phyloP scores from a whole-genome alignment of 176 grass and related monocot genomes.

The Alopecurus myosuroides region DNA sequence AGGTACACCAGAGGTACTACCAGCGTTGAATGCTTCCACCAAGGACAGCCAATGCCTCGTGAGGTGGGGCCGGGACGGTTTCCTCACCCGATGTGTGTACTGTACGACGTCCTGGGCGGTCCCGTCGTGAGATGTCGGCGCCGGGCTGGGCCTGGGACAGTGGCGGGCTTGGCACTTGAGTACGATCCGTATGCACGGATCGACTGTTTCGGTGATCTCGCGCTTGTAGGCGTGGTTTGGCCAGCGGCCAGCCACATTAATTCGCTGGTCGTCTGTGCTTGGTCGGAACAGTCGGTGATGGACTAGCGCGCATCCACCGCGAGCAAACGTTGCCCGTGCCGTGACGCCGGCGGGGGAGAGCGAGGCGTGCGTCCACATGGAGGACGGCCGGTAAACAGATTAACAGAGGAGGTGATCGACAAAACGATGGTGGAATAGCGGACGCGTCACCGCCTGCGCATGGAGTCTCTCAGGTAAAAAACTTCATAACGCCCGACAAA shows the following conservation, averaged over 20 bases:
- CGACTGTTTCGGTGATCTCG: not conserved
- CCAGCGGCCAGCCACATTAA: not conserved
- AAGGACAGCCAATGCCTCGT: not conserved
- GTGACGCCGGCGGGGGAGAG: not conserved
- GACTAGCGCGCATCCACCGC: not conserved
- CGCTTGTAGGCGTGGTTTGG: not conserved
- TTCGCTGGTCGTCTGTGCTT: not conserved
- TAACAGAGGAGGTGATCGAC: not conserved
- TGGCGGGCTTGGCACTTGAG: not conserved
- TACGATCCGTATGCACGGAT: not conserved
- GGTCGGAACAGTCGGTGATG: not conserved
- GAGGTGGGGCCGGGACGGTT: not conserved
- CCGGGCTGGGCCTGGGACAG: not conserved
- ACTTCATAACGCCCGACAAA: too few relatives aligned
- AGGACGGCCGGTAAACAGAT: not conserved
- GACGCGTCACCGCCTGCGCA: too few relatives aligned
- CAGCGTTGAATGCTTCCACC: not conserved
- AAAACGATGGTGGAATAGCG: too few relatives aligned
- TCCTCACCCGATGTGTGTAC: not conserved
- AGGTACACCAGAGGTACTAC: not conserved
- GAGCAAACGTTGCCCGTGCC: not conserved
- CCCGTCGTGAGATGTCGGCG: conserved; percentile 7
- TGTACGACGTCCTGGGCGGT: not conserved
- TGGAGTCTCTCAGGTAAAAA: too few relatives aligned
- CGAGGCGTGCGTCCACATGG: not conserved